Conservation (phyloP, 2,329 filamentous ascomycete species). For the Neophaeococcomyces aloes region DNA sequence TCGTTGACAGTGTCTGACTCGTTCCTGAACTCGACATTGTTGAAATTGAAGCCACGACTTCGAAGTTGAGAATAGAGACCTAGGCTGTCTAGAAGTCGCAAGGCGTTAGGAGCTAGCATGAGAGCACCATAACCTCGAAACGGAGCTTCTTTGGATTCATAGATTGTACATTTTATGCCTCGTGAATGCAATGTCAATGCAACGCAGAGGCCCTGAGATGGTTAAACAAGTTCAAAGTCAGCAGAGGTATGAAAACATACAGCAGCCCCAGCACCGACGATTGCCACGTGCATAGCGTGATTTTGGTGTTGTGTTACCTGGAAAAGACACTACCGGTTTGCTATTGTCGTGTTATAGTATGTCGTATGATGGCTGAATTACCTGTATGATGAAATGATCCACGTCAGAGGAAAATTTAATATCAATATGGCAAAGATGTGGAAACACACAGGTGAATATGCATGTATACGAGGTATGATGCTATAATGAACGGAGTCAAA, state of each 20-base stretch:
- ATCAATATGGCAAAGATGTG: neutral
- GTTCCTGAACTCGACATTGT: slow-evolving; percentile 39
- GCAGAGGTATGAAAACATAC: slow-evolving; percentile 19
- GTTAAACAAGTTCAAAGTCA: neutral
- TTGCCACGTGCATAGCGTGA: slow-evolving; percentile 27
- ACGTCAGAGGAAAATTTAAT: neutral
- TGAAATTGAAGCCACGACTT: slow-evolving; percentile 41
- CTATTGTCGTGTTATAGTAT: too few relatives aligned
- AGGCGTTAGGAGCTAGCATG: slow-evolving; percentile 50
- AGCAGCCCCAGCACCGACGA: slow-evolving; percentile 40
- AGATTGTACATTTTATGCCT: slow-evolving; percentile 41
- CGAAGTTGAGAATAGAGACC: slow-evolving; percentile 39
- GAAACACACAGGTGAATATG: neutral
- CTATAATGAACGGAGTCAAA: too few relatives aligned
- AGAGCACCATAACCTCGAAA: slow-evolving; percentile 45
- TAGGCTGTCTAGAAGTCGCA: slow-evolving; percentile 43
- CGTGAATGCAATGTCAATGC: slow-evolving; percentile 45
- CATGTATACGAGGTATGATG: neutral
- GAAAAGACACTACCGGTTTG: neutral
- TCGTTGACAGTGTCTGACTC: slow-evolving; percentile 15
- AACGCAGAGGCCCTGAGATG: slow-evolving; percentile 39
- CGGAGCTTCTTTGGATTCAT: slow-evolving; percentile 39
- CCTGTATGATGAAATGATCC: too few relatives aligned
- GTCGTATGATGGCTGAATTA: neutral
- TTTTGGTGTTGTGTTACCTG: neutral